phyloP scores from a whole-genome alignment of 2,329 filamentous ascomycete species.

The Aspergillus quadrilineatus region DNA sequence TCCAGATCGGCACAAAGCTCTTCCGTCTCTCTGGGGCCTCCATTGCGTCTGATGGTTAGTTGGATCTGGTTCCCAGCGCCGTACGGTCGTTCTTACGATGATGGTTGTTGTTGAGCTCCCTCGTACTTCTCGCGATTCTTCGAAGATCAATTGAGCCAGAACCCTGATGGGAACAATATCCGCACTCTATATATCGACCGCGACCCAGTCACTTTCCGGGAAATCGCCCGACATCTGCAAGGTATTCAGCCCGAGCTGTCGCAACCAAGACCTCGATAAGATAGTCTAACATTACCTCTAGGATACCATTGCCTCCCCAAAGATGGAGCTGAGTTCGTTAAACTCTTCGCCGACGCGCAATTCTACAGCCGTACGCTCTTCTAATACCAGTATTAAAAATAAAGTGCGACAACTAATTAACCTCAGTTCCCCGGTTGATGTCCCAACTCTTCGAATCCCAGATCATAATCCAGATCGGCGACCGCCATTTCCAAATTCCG shows the following conservation, averaged over 20 bases:
- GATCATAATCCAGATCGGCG: conserved; percentile 84
- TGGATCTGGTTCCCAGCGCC: not conserved
- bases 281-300: conserved; percentile 21
- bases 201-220: conserved; percentile 81
- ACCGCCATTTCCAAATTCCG: conserved; percentile 83
- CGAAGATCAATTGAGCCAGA: conserved; percentile 70
- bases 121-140: conserved; percentile 98
- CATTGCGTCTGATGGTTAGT: conserved; percentile 69
- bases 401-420: not conserved
- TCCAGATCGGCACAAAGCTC: conserved; percentile 68
- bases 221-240: conserved; percentile 87
- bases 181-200: conserved; percentile 93
- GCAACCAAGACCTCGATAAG: not conserved
- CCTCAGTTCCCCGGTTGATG: conserved; percentile 76
- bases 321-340: conserved; percentile 84
- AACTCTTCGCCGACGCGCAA: conserved; percentile 89
- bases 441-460: conserved; percentile 88
- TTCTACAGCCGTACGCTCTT: conserved; percentile 76
- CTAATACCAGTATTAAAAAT: too few relatives aligned
- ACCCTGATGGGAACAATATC: conserved; percentile 58
- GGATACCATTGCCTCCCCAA: conserved; percentile 81
- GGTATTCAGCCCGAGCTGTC: conserved; percentile 39
- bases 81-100: conserved; percentile 3
- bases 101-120: conserved; percentile 61
- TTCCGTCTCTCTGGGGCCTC: conserved; percentile 69